Base-by-base conservation (phyloP, 2,329 filamentous ascomycete species). In the Blastomyces emzantsi region DNA sequence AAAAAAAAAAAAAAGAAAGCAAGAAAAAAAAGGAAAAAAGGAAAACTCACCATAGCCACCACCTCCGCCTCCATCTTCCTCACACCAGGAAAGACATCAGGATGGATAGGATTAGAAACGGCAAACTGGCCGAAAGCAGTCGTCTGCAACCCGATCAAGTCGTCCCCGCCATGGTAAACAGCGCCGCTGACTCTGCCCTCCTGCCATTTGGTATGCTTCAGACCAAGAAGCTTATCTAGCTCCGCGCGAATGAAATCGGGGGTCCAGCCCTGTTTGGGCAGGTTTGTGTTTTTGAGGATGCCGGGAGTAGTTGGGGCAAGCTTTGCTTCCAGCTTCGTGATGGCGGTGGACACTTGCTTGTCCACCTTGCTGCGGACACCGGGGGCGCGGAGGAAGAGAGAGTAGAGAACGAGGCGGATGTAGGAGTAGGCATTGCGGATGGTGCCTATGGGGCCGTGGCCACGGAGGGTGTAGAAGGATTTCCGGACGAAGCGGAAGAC, bases 41-140 rank as follows among this genome's bases (percentile, higher is more conserved):
- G 39, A 49, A n/a, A 63, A 36, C 62, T 33, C 62, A 95, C 92
- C 93, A 99, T 99, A 68, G 92, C 89, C 61, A 99, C 94, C 66
- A 99, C 82, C 79, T 99, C 94, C 55, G 94, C 93, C 80, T 99
- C 94, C 94, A 99, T 99, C 84, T 99, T 99, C 71, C 94, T 83
- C 61, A 99, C 92, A 36, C 93, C 94, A 19, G 94, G 94, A 78
- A 99, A 99, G 54, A 99, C 93, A 78, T 99, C 94, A 7, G 94
- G 94, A 75, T 99, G 94, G 69, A 99, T 94, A 2, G 94, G 94
- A 76, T 99, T 99, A 49, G 92, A 85, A 39, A 99, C 94, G 60
- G 92, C 93, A 75, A 99, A 99, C 76, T 90, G 89, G 68, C 90
- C 89, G 81, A 93, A 97, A 0, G 94, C 93, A 74, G 97, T 90